Conservation (phyloP, 345 rosid species). For the Euphorbia pulcherrima region DNA sequence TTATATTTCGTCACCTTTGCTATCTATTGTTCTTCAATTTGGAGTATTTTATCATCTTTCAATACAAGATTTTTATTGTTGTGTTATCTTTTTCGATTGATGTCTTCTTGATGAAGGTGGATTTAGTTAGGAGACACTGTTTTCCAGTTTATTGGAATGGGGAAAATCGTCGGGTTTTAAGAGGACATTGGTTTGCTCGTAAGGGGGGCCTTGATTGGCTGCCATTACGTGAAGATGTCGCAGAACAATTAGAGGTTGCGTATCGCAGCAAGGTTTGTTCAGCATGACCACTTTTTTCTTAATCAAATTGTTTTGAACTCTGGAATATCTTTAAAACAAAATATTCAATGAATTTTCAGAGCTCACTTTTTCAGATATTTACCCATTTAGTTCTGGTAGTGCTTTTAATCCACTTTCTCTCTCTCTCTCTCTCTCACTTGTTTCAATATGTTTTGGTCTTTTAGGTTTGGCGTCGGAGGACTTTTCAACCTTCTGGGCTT, state of each 20-base stretch:
- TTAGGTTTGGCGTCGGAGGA: constrained; percentile 97
- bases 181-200: constrained; percentile 98
- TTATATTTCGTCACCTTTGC: neutral
- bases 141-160: constrained; percentile 98
- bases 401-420: neutral
- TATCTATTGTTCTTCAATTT: neutral
- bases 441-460: constrained; percentile 8
- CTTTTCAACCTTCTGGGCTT: constrained; percentile 85
- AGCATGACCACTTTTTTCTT: neutral
- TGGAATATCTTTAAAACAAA: neutral
- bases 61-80: neutral
- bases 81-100: neutral
- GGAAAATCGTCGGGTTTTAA: constrained; percentile 87
- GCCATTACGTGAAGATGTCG: constrained; percentile 85
- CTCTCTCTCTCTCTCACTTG: too few species aligned
- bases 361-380: neutral
- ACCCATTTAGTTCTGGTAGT: neutral
- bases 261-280: constrained; percentile 63
- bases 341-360: neutral
- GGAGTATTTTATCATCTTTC: neutral
- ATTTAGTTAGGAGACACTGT: constrained; percentile 71
- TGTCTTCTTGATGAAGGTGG: constrained; percentile 56
- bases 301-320: neutral
- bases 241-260: constrained; percentile 87
- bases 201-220: constrained; percentile 95